These are phyloP conservation scores for Fusarium clavum DNA, from an alignment of 2,329 filamentous ascomycete genomes.

Conservation along the genomic window DNA sequence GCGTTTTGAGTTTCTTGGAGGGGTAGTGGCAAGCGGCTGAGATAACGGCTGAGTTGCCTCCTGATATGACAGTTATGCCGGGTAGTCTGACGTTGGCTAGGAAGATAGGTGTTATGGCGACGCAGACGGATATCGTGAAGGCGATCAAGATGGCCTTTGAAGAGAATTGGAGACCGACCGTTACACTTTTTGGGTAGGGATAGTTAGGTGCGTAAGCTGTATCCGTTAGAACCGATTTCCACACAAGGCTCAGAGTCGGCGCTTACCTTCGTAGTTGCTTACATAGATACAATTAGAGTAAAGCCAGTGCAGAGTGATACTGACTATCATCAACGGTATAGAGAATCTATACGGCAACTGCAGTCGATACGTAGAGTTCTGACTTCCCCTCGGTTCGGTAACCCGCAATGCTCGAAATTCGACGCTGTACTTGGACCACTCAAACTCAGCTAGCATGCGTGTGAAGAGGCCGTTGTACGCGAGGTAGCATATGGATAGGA, in stretches of 20 bases:
- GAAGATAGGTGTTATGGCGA: conserved; percentile 11
- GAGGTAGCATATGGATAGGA: conserved; percentile 32
- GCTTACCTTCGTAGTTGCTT: conserved; percentile 35
- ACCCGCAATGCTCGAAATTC: conserved; percentile 29
- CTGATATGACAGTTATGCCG: conserved; percentile 28
- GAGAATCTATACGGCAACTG: conserved; percentile 41
- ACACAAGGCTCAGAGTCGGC: rapidly evolving
- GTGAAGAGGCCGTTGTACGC: conserved; percentile 33
- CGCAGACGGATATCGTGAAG: conserved; percentile 1
- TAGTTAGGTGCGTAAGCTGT: conserved; percentile 1
- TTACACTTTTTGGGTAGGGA: background rate
- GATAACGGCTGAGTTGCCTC: conserved; percentile 31
- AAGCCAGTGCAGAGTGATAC: conserved; percentile 38
- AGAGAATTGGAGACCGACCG: conserved; percentile 23
- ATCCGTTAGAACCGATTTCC: background rate
- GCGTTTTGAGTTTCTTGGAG: conserved; percentile 2
- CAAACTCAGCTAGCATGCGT: conserved; percentile 36
- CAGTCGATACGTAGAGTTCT: conserved; percentile 37
- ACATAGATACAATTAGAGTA: conserved; percentile 38
- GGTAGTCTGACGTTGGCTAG: conserved; percentile 23
- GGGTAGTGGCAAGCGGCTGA: conserved; percentile 33
- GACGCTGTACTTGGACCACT: conserved; percentile 28
- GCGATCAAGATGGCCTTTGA: conserved; percentile 24
- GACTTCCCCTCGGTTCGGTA: conserved; percentile 23
- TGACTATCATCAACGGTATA: conserved; percentile 31